Evolutionary conservation across 768 basidiomycete species (phyloP), one percentile per base, ranked within the genome.

Genomic region (Phaffia australis): DNA sequence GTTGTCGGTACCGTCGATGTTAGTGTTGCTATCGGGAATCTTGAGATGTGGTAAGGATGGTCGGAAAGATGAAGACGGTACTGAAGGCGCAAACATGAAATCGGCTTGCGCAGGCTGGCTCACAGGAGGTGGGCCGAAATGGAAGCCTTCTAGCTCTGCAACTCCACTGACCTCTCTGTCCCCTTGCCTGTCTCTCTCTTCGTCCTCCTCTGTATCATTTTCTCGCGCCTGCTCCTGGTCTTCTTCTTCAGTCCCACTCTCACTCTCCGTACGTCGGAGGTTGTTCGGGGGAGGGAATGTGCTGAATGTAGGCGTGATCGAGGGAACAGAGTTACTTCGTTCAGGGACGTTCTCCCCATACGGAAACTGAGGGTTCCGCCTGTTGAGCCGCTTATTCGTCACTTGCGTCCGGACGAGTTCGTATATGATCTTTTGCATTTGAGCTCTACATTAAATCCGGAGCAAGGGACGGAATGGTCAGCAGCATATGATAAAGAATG

Each of bases 401-500:
- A 29, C 11, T 19, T 50, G 42, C 0, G 18, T 32, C 19, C n/a
- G 1, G 30, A n/a, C 6, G 19, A 15, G 51, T 29, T 32, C 56
- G 25, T 57, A 32, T n/a, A 61, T n/a, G 11, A 49, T 89, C 87
- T 71, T 81, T 80, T 2, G 87, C 90, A 72, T 80, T 86, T 72
- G 81, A 84, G 55, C 88, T 90, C 70, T 54, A 63, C 46, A 46
- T 23, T 50, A 15, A 56, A 48, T 42, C 35, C 35, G 11, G 11
- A 42, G 35, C 35, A 11, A 42, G 35, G 35, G 11, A 5, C 35
- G 35, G 11, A 42, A 61, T 52, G 70, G 61, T 64, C 19, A 50
- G 56, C 16, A 35, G 52, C 66, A 71, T 29, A 72, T 67, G 72
- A 70, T 71, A 70, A 52, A 60, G 23, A 64, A 61, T 18, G 21